These are phyloP conservation scores for Nemania serpens DNA, from an alignment of 2,329 filamentous ascomycete species.

Conservation along the genomic window DNA sequence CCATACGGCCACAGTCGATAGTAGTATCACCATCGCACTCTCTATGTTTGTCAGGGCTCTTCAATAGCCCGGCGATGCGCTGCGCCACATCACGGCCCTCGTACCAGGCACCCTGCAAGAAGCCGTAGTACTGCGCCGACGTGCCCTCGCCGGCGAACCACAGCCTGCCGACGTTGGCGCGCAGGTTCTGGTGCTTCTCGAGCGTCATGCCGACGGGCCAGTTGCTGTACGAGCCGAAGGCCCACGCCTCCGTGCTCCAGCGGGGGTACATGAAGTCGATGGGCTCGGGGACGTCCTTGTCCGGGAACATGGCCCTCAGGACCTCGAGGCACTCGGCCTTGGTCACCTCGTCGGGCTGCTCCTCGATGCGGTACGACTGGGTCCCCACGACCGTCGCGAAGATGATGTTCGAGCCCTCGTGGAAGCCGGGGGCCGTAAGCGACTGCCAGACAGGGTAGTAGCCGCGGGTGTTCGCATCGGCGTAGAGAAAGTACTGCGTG, in stretches of 20 bases:
- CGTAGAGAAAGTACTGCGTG: slow-evolving; percentile 52
- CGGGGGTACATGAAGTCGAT: slow-evolving; percentile 64
- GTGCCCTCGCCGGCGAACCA: slow-evolving; percentile 71
- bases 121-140: slow-evolving; percentile 67
- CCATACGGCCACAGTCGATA: slow-evolving; percentile 35
- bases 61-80: slow-evolving; percentile 47
- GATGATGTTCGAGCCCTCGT: slow-evolving; percentile 65
- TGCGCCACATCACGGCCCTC: slow-evolving; percentile 58
- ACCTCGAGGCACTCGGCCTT: slow-evolving; percentile 61
- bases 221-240: slow-evolving; percentile 68
- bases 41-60: slow-evolving; percentile 15
- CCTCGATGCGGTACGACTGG: slow-evolving; percentile 62
- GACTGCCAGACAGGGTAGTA: slow-evolving; percentile 67
- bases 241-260: slow-evolving; percentile 55
- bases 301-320: slow-evolving; percentile 64
- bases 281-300: slow-evolving; percentile 61
- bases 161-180: slow-evolving; percentile 64
- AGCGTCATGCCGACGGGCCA: slow-evolving; percentile 68
- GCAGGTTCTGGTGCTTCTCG: slow-evolving; percentile 69
- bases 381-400: slow-evolving; percentile 66
- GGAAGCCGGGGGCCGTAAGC: slow-evolving; percentile 59
- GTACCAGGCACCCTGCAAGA: slow-evolving; percentile 65
- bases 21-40: slow-evolving; percentile 34
- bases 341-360: slow-evolving; percentile 62
- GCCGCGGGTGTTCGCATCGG: slow-evolving; percentile 47